Base-by-base conservation (phyloP, 306 rosid genomes). In the Canavalia gladiata region DNA sequence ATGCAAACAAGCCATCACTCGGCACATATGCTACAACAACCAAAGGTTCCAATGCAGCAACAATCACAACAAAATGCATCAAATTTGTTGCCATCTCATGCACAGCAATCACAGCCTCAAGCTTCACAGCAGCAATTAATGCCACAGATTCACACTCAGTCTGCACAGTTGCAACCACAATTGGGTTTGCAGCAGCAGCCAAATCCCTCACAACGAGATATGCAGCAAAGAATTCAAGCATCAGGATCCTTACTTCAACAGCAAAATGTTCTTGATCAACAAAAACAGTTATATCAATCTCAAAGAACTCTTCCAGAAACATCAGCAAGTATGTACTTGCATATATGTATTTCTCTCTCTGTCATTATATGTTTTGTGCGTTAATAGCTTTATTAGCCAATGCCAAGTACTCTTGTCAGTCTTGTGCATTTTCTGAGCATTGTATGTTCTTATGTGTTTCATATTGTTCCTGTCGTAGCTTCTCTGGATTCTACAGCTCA, bases 401-500 rank as follows among this genome's bases (percentile, higher is more conserved):
- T 35, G 58, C 54, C 65, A 63, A 52, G 75, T 65, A 54, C 71
- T 55, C 39, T 34, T 60, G 34, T 73, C 25, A 18, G 72, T 30
- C 52, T 43, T 49, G 47, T 58, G 37, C 42, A 30, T 57, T 57
- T 68, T 49, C 68, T 62, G 30, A 50, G 72, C 76, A 50, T 5
- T 81, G 37, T 76, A 72, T 84, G 77, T 18, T 18, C 73, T 74
- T 41, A 68, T 66, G 33, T 58, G 33, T 87, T 8, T 72, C 69
- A 31, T 75, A 54, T 84, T 39, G 25, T 18, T 18, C 25, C 25
- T 18, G 25, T 47, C 85, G 88, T 87, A 90, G 97, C 93, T 75
- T 90, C 98, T 80, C 69, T 92, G 85, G 99, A 93, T 85, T 93
- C 99, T 79, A 90, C 99, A 4, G 94, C 98, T 54, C 98, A 92